Evolutionary conservation across 768 basidiomycete species (phyloP), one percentile per base, ranked within the genome.

Genomic region (Naganishia vaughanmartiniae): DNA sequence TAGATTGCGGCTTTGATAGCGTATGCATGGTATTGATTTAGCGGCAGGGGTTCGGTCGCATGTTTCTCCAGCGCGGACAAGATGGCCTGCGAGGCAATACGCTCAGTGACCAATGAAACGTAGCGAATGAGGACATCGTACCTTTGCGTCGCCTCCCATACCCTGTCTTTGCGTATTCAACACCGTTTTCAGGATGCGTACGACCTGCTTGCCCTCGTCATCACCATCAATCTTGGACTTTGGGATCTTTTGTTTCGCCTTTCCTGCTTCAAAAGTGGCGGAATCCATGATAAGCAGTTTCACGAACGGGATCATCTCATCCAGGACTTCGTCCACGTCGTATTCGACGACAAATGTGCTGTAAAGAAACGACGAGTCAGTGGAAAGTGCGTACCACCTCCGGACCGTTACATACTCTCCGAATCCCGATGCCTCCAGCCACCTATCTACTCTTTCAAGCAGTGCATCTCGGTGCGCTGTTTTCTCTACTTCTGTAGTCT

Each of bases 401-500:
- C 9, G 5, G 1, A 46, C 31, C 42, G 3, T n/a, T 51, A 58
- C 68, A 33, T 31, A 69, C 68, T 69, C 68, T 69, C 96, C 93
- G 73, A 95, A 93, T 24, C 89, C 89, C 2, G 89, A 90, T 77
- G 89, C 86, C 73, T 96, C 92, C 15, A 98, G 83, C 91, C 93
- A 93, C 88, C 91, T 96, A 71, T 97, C 91, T 11, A 96, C 89
- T 46, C 92, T 85, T 74, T 87, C 87, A 73, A 85, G 84, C 83
- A 26, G 84, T 73, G 0, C 85, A 81, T 19, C 89, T 78, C 34
- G 57, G n/a, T 30, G 26, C n/a, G 36, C 53, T 31, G 65, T 56
- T 31, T 68, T 31, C 33, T 67, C 54, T 26, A 31, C 19, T 21
- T 45, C 54, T 2, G 34, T 42, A 5, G 28, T 19, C 39, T 45